Conservation (phyloP, 345 rosid genomes). For the Geranium rotundifolium region DNA sequence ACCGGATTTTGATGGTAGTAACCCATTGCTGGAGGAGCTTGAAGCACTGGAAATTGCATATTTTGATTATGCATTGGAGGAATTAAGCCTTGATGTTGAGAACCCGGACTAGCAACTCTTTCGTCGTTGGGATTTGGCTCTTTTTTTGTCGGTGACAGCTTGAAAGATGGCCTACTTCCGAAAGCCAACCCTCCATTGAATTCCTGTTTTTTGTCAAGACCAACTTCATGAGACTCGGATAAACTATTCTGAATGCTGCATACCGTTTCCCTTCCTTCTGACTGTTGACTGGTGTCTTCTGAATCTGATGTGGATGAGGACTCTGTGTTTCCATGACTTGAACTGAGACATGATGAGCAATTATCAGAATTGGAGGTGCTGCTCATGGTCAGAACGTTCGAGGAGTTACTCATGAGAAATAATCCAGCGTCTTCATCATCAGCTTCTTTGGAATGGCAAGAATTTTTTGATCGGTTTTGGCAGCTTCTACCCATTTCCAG, state of each 20-base stretch:
- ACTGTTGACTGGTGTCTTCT: conserved; percentile 59
- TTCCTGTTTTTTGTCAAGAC: conserved; percentile 20
- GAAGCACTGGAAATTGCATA: conserved; percentile 44
- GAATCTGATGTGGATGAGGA: conserved; percentile 83
- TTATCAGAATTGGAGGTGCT: conserved; percentile 69
- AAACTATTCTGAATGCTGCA: conserved; percentile 18
- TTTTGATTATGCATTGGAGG: conserved; percentile 48
- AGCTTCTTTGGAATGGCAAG: conserved; percentile 24
- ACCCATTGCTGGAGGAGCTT: conserved; percentile 50
- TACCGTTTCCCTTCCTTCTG: conserved; percentile 44
- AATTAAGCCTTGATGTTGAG: conserved; percentile 38
- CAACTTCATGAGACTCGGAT: conserved; percentile 29
- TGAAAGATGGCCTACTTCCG: conserved; percentile 21
- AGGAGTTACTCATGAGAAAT: conserved; percentile 17
- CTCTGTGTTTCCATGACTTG: conserved; percentile 51
- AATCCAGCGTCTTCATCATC: conserved; percentile 23
- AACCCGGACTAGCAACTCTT: conserved; percentile 23
- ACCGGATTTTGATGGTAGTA: conserved; percentile 77
- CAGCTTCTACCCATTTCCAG: conserved; percentile 21
- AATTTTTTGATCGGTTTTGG: conserved; percentile 23
- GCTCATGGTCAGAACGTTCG: conserved; percentile 11
- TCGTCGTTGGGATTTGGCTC: conserved; percentile 27
- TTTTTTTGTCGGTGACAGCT: conserved; percentile 6
- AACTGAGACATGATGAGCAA: conserved; percentile 79
- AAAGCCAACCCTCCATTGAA: conserved; percentile 13